Percentiles rank a stretch among this genome's conserved stretches.
phyloP scores from a whole-genome alignment of 2,329 filamentous ascomycete genomes.

The Cladorrhinum sp. region DNA sequence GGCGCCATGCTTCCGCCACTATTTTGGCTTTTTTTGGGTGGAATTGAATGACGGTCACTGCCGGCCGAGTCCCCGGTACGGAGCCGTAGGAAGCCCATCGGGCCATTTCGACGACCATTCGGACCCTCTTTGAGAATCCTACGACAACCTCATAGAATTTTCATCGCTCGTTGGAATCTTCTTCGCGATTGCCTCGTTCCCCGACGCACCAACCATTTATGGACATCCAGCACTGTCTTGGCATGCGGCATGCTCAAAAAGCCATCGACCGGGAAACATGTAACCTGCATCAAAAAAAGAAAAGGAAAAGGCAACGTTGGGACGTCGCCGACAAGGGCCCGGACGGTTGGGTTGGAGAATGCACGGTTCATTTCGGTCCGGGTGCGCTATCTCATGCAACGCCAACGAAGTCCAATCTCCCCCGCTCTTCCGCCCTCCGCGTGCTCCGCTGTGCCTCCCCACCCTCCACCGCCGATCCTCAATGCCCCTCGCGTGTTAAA shows the following conservation, averaged over 20 bases:
- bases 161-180: too few species aligned
- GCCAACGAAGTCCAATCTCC: constrained; percentile 25
- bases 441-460: constrained; percentile 1
- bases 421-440: constrained; percentile 32
- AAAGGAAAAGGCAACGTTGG: background rate
- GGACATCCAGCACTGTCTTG: background rate
- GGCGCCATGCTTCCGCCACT: background rate
- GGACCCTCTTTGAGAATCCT: too few species aligned
- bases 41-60: background rate
- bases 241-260: background rate
- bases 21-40: background rate
- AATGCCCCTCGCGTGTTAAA: background rate
- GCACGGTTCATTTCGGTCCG: constrained; percentile 16
- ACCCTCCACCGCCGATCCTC: background rate
- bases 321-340: background rate
- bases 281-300: background rate
- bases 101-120: background rate
- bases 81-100: background rate
- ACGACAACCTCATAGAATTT: too few species aligned
- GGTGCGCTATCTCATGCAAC: constrained; percentile 16
- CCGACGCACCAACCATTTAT: background rate
- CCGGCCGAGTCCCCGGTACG: background rate
- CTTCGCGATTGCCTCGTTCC: background rate
- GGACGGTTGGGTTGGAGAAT: background rate
- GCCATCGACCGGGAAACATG: too few species aligned